These are phyloP conservation scores for Sporisorium scitamineum DNA, from an alignment of 1,284 basidiomycete species.

Conservation along the genomic window DNA sequence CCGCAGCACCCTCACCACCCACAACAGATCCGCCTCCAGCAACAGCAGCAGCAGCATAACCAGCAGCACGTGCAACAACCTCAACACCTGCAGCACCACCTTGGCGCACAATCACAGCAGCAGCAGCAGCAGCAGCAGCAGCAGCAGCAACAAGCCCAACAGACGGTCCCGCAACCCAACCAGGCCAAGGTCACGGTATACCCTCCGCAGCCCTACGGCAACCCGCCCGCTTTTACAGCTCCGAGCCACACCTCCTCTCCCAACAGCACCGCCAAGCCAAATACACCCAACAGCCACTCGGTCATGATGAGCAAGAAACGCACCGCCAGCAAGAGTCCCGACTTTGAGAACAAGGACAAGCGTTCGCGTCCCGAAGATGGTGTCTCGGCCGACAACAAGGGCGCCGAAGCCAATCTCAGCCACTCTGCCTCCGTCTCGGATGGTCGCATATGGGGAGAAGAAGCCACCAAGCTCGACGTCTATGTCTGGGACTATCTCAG, in stretches of 20 bases:
- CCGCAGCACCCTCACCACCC: constrained; percentile 36
- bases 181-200: constrained; percentile 41
- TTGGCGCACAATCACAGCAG: constrained; percentile 15
- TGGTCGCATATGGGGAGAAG: constrained; percentile 58
- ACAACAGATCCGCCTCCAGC: constrained; percentile 27
- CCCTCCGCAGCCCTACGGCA: constrained; percentile 57
- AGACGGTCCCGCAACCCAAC: constrained; percentile 9
- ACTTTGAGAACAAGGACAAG: constrained; percentile 56
- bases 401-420: constrained; percentile 21
- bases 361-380: constrained; percentile 49
- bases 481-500: constrained; percentile 69
- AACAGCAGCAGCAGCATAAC: constrained; percentile 25
- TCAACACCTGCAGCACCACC: constrained; percentile 30
- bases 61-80: constrained; percentile 15
- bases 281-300: constrained; percentile 37
- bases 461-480: constrained; percentile 65
- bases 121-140: constrained; percentile 19
- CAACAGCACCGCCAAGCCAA: constrained; percentile 40
- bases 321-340: constrained; percentile 55
- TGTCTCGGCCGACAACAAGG: constrained; percentile 18
- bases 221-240: constrained; percentile 32
- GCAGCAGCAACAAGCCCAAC: constrained; percentile 7
- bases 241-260: constrained; percentile 47
- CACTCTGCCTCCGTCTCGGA: constrained; percentile 37
- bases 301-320: constrained; percentile 52